Conservation (phyloP, 306 rosid genomes). For the Trifolium fragiferum region DNA sequence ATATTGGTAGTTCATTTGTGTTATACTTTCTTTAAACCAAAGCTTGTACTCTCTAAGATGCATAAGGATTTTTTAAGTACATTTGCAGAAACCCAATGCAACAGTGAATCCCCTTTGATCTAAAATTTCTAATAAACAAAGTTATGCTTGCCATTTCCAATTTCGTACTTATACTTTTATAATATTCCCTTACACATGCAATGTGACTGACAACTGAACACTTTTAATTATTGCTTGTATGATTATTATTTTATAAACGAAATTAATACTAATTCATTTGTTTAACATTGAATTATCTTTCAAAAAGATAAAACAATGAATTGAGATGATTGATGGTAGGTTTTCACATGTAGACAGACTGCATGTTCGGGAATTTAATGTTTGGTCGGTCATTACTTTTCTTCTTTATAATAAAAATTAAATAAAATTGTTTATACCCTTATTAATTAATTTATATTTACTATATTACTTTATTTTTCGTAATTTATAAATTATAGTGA, state of each 20-base stretch:
- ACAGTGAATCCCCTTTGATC: slow-evolving; percentile 68
- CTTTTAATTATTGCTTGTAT: slow-evolving; percentile 45
- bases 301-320: slow-evolving; percentile 24
- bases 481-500: no score
- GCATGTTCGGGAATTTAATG: slow-evolving; percentile 54
- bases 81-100: slow-evolving; percentile 47
- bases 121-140: neutral
- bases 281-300: slow-evolving; percentile 35
- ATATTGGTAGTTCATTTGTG: slow-evolving; percentile 9
- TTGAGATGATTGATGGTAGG: slow-evolving; percentile 47
- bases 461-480: no score
- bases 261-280: slow-evolving; percentile 39
- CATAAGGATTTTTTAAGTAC: slow-evolving; percentile 6
- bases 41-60: slow-evolving; percentile 21
- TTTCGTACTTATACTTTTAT: slow-evolving; percentile 29
- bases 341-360: slow-evolving; percentile 59
- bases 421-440: no score
- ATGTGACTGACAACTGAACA: slow-evolving; percentile 45
- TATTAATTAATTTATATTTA: no score
- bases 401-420: no score
- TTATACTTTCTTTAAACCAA: slow-evolving; percentile 27
- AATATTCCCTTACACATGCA: slow-evolving; percentile 67
- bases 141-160: slow-evolving; percentile 36
- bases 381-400: slow-evolving; percentile 50
- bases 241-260: slow-evolving; percentile 34